phyloP scores from a whole-genome alignment of 305 asterid species.

The Solanum hybrid region DNA sequence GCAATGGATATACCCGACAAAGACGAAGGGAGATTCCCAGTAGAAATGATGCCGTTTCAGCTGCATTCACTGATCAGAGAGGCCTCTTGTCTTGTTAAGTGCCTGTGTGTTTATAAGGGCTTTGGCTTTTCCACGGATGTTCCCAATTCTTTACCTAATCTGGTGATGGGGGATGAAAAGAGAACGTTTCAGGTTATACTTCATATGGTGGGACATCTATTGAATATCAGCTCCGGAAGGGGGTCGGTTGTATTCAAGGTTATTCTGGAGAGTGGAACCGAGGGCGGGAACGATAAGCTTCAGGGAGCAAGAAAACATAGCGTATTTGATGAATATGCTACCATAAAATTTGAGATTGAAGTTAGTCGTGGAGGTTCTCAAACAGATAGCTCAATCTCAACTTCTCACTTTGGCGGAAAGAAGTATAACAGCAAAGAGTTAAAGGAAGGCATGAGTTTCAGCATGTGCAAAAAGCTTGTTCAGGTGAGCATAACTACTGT shows the following conservation, averaged over 20 bases:
- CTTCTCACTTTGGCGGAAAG: conserved; percentile 15
- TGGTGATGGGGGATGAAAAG: conserved; percentile 35
- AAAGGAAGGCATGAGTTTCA: conserved; percentile 35
- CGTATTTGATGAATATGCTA: conserved; percentile 15
- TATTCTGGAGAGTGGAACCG: conserved; percentile 17
- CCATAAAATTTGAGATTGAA: conserved; percentile 28
- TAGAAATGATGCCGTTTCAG: conserved; percentile 25
- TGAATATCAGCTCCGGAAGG: conserved; percentile 15
- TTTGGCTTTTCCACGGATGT: conserved; percentile 22
- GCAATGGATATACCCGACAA: conserved; percentile 39
- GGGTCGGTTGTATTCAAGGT: conserved; percentile 24
- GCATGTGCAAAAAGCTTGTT: conserved; percentile 36
- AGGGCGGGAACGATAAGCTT: conserved; percentile 10
- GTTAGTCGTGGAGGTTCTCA: conserved; percentile 21
- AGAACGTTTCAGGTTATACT: conserved; percentile 37
- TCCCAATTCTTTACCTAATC: conserved; percentile 20
- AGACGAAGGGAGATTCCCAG: conserved; percentile 27
- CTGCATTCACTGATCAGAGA: conserved; percentile 28
- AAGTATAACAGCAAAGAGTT: conserved; percentile 20
- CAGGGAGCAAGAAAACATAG: conserved; percentile 23
- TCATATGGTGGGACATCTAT: conserved; percentile 35
- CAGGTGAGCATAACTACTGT: conserved; percentile 14
- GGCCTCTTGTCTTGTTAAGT: conserved; percentile 31
- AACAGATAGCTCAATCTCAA: conserved; percentile 12
- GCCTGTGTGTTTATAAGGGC: conserved; percentile 22